A percentile compares a stretch with the other conserved stretches of the same genome.
These are phyloP conservation scores for Colletotrichum tropicicola DNA, from an alignment of 2,329 filamentous ascomycete genomes.

Conservation along the genomic window DNA sequence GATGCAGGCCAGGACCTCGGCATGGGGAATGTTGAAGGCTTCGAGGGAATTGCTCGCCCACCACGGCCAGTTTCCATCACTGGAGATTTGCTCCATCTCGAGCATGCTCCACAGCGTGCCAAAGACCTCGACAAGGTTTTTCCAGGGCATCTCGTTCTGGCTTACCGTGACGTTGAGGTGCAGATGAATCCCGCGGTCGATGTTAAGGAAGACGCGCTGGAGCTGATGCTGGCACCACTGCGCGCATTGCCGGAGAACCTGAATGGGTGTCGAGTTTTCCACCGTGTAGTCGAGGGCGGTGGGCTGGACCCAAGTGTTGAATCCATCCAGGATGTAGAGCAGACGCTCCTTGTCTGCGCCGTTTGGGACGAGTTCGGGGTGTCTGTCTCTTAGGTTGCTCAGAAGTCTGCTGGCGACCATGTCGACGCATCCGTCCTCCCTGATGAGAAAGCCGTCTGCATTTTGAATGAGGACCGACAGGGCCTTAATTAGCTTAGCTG, in stretches of 20 bases:
- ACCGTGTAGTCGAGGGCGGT: background rate
- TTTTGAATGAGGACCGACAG: background rate
- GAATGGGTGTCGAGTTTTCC: background rate
- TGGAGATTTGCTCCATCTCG: background rate
- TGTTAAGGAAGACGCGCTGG: background rate
- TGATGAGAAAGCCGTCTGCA: background rate
- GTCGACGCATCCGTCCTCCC: background rate
- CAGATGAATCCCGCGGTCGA: background rate
- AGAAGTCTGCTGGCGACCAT: background rate
- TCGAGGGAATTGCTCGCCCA: background rate
- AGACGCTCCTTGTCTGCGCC: background rate
- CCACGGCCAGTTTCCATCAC: background rate
- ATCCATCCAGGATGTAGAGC: background rate
- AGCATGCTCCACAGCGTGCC: background rate
- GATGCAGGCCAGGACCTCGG: background rate
- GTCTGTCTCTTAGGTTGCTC: background rate
- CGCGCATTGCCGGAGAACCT: background rate
- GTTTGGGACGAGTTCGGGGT: background rate
- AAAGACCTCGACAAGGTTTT: background rate
- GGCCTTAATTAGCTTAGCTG: background rate
- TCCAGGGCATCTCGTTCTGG: background rate
- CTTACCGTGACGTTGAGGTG: background rate
- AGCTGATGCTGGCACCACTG: slow-evolving; percentile 1
- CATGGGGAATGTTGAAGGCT: background rate
- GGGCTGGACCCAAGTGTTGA: background rate